phyloP scores from a whole-genome alignment of 495 filamentous ascomycete genomes.

The Talaromyces ruber region DNA sequence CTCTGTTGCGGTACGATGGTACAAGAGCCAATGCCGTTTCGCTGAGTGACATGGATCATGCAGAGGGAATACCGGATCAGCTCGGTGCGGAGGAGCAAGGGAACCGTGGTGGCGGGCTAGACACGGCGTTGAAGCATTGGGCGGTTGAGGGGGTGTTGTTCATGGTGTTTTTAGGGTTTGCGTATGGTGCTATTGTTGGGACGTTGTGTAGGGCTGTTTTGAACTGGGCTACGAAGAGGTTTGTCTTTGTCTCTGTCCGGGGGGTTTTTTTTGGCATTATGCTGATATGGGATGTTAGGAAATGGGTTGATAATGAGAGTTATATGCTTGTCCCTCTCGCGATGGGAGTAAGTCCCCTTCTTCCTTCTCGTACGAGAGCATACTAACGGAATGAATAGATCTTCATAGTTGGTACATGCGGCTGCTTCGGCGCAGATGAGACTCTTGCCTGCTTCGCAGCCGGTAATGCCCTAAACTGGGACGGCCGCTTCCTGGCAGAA shows the following conservation, averaged over 20 bases:
- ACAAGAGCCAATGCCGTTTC: constrained; percentile 15
- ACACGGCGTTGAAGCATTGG: constrained; percentile 30
- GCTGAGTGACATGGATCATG: constrained; percentile 16
- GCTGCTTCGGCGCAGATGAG: constrained; percentile 31
- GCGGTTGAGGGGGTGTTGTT: constrained; percentile 29
- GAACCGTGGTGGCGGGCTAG: constrained; percentile 23
- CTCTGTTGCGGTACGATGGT: constrained; percentile 45
- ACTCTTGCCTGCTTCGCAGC: constrained; percentile 33
- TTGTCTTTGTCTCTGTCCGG: not conserved
- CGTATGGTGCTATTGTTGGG: constrained; percentile 25
- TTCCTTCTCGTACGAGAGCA: not conserved
- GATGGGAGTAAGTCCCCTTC: constrained; percentile 18
- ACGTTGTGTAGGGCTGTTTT: constrained; percentile 22
- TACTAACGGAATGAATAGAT: constrained; percentile 13
- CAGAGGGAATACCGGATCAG: constrained; percentile 15
- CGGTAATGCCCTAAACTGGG: constrained; percentile 31
- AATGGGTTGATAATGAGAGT: constrained; percentile 29
- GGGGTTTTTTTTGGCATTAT: not conserved
- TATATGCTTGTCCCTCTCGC: constrained; percentile 23
- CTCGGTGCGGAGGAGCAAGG: constrained; percentile 23
- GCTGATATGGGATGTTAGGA: constrained; percentile 8
- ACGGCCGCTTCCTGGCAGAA: constrained; percentile 25
- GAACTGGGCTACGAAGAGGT: constrained; percentile 20
- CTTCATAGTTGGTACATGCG: constrained; percentile 30
- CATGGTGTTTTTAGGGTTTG: constrained; percentile 30